phyloP scores from a whole-genome alignment of 2,329 filamentous ascomycete species.

The Aureobasidium leucospermi region DNA sequence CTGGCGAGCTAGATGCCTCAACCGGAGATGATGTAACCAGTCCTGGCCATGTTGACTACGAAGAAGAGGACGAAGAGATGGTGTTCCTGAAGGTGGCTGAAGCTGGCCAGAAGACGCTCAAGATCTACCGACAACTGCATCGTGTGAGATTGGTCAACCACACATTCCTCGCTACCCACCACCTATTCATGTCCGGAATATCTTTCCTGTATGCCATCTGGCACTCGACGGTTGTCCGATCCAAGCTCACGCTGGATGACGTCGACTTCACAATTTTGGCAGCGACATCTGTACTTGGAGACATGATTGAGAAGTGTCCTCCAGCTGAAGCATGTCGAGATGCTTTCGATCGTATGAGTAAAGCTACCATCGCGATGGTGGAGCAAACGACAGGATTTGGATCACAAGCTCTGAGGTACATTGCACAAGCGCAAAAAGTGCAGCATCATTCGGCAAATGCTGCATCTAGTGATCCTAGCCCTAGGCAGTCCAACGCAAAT shows the following conservation, averaged over 20 bases:
- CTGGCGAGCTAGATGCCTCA: conserved; percentile 61
- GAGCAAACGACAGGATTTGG: conserved; percentile 80
- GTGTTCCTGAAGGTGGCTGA: conserved; percentile 94
- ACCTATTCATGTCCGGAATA: conserved; percentile 91
- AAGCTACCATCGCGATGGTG: conserved; percentile 92
- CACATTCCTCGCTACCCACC: conserved; percentile 90
- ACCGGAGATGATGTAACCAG: conserved; percentile 50
- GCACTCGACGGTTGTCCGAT: conserved; percentile 86
- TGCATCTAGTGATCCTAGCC: background rate
- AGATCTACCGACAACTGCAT: conserved; percentile 84
- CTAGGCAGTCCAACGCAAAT: conserved; percentile 1
- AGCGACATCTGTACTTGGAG: conserved; percentile 84
- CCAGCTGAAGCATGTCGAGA: conserved; percentile 91
- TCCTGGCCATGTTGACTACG: conserved; percentile 47
- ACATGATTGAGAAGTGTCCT: conserved; percentile 89
- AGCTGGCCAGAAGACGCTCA: conserved; percentile 85
- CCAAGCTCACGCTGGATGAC: conserved; percentile 82
- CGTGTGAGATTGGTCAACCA: conserved; percentile 86
- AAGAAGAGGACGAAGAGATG: conserved; percentile 73
- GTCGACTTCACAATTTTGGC: conserved; percentile 96
- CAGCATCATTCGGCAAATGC: conserved; percentile 1
- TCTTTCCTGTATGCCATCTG: conserved; percentile 96
- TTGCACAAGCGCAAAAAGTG: conserved; percentile 9
- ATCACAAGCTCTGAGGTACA: conserved; percentile 2
- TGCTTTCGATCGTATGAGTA: conserved; percentile 90